Evolutionary conservation across 2,329 filamentous ascomycete genomes (phyloP).

Genomic region (Mariannaea elegans): DNA sequence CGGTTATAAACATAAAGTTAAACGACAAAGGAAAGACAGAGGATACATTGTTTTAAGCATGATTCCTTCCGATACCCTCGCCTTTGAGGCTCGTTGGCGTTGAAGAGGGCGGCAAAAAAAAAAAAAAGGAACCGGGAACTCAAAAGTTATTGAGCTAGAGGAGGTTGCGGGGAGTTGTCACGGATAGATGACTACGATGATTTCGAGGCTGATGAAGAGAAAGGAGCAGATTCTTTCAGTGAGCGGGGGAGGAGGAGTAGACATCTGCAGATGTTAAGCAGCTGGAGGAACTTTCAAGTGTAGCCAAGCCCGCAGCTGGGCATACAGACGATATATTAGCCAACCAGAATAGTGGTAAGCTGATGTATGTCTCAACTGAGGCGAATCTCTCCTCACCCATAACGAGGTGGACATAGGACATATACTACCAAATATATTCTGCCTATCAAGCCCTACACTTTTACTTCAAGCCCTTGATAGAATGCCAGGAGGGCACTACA

Average conservation of each 20-base stretch:
- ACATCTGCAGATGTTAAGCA: background rate
- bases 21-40: conserved; percentile 24
- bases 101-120: conserved; percentile 32
- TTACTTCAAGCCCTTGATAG: too few species aligned
- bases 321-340: conserved; percentile 11
- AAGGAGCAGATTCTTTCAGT: background rate
- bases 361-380: conserved; percentile 11
- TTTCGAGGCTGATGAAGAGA: background rate
- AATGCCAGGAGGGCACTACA: too few species aligned
- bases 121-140: conserved; percentile 28
- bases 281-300: conserved; percentile 1
- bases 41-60: conserved; percentile 27
- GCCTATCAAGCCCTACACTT: too few species aligned
- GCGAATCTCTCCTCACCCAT: conserved; percentile 8
- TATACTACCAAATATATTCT: background rate
- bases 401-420: background rate
- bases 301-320: conserved; percentile 16
- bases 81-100: conserved; percentile 38
- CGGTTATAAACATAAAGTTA: conserved; percentile 30
- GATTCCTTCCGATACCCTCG: conserved; percentile 33
- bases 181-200: conserved; percentile 10
- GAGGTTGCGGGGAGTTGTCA: conserved; percentile 28
- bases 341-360: conserved; percentile 9
- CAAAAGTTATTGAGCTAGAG: conserved; percentile 38
- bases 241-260: background rate